Evolutionary conservation across 2,329 filamentous ascomycete genomes (phyloP), one percentile per base, ranked within the genome.

Genomic region (Fusarium equiseti): DNA sequence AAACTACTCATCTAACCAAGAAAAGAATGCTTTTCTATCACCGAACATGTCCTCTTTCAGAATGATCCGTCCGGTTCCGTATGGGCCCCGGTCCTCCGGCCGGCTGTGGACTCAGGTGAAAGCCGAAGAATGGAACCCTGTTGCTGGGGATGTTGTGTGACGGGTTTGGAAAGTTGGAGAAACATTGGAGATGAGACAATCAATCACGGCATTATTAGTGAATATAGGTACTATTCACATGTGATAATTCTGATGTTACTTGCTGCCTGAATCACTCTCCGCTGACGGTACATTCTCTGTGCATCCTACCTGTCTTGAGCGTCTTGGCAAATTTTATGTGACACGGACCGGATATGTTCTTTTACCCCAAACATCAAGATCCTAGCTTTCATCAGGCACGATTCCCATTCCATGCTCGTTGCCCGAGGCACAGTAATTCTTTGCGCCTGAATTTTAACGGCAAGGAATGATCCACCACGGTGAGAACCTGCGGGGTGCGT

Each of bases 401-500:
- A 10, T 44, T 44, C 35, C 22, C 38, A 58, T 49, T 51, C 44
- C 42, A 32, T 61, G 31, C 46, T 40, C 43, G 26, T 70, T 70
- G 43, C 55, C 51, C 63, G 54, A 70, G 43, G 46, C 32, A 57
- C 43, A 32, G 42, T 57, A 38, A n/a, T 38, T n/a, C 38, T 49
- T 54, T 49, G 10, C 44, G 57, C 51, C 53, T 53, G 35, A 55
- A 31, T 27, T 53, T 29, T 44, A 64, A 52, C 43, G 63, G 55
- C 63, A 59, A 43, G 54, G 49, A 50, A 43, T 59, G 59, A 43
- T 71, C 68, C 63, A 71, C 63, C 63, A 54, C 53, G 58, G 63
- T 38, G 22, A 63, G 43, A 66, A 46, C 56, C 73, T 74, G 73
- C 62, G 71, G 73, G 73, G 71, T 71, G 69, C 59, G 68, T 68